Evolutionary conservation across 164 flowering plant genomes (phyloP).

Genomic region (Magnolia sinica): DNA sequence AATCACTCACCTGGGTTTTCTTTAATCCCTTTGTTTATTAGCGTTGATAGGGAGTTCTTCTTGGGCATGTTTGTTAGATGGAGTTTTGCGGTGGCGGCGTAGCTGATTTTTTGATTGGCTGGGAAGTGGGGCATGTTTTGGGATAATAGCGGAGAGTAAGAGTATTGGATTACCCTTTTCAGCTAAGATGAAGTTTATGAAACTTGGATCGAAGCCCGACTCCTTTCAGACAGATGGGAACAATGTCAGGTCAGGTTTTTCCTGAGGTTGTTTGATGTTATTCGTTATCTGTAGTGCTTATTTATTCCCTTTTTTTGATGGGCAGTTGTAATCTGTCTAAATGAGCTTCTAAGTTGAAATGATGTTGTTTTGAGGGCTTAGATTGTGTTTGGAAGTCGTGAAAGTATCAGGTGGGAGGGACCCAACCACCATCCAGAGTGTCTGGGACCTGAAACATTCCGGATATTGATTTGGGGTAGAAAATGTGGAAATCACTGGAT

Average conservation of each 20-base stretch:
- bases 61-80: slow-evolving; percentile 16
- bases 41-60: slow-evolving; percentile 11
- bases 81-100: background rate
- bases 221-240: slow-evolving; percentile 76
- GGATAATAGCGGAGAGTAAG: background rate
- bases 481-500: too few species aligned
- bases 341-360: background rate
- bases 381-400: too few species aligned
- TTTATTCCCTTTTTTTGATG: background rate
- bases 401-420: too few species aligned
- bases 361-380: too few species aligned
- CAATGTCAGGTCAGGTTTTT: slow-evolving; percentile 55
- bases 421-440: too few species aligned
- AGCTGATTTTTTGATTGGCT: slow-evolving; percentile 18
- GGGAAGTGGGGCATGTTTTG: slow-evolving; percentile 19
- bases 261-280: background rate
- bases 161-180: slow-evolving; percentile 14
- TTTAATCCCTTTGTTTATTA: slow-evolving; percentile 14
- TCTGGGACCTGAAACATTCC: too few species aligned
- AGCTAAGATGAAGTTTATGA: slow-evolving; percentile 93
- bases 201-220: slow-evolving; percentile 97
- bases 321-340: background rate
- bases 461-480: too few species aligned
- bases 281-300: background rate
- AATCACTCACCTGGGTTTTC: slow-evolving; percentile 21